Evolutionary conservation across 2,329 filamentous ascomycete species (phyloP).

Genomic region (Leptodontidium sp.): DNA sequence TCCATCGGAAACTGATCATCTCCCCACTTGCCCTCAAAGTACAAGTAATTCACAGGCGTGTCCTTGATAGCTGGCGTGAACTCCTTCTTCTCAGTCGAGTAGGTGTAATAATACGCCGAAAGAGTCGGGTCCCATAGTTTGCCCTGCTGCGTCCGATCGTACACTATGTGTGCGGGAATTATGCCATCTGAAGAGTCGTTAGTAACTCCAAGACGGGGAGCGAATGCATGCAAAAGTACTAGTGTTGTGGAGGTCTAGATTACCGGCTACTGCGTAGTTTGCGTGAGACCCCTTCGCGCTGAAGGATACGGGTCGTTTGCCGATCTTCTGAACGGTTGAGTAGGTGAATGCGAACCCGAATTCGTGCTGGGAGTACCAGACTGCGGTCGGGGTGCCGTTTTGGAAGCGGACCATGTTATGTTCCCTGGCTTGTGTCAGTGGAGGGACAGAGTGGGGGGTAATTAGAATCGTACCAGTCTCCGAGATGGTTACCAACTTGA

Average conservation of each 20-base stretch:
- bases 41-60: constrained; percentile 85
- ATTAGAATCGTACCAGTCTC: constrained; percentile 57
- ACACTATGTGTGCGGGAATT: constrained; percentile 55
- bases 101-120: constrained; percentile 64
- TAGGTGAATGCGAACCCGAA: constrained; percentile 88
- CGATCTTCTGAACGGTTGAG: constrained; percentile 83
- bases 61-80: constrained; percentile 66
- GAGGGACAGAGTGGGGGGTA: not conserved
- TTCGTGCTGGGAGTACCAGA: constrained; percentile 92
- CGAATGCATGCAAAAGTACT: constrained; percentile 57
- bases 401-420: constrained; percentile 91
- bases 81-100: constrained; percentile 47
- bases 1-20: constrained; percentile 80
- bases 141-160: constrained; percentile 70
- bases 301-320: constrained; percentile 71
- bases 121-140: constrained; percentile 72
- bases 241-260: constrained; percentile 68
- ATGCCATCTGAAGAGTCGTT: constrained; percentile 48
- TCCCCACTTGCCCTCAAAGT: constrained; percentile 87
- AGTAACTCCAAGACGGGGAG: not conserved
- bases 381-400: constrained; percentile 78
- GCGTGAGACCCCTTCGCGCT: constrained; percentile 74
- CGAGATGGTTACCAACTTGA: constrained; percentile 57
- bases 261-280: constrained; percentile 71
- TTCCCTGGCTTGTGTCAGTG: constrained; percentile 56